A percentile compares a stretch with the other conserved stretches of the same genome.
These are phyloP conservation scores for Cornus kousa DNA, from an alignment of 148 eudicot genomes.

Conservation along the genomic window DNA sequence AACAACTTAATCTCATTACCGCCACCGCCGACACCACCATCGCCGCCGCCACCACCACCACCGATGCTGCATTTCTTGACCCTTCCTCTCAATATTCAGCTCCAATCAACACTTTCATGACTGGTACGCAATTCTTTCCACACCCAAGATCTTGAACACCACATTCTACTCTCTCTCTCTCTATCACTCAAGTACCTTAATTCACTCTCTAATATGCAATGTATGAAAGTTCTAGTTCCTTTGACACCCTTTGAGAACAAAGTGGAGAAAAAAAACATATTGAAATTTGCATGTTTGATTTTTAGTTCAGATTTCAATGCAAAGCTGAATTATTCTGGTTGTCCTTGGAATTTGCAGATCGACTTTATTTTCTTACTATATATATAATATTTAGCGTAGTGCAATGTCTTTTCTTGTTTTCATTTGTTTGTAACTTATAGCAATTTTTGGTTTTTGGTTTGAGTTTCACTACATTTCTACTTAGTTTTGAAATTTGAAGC, in stretches of 20 bases:
- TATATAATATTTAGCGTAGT: not conserved
- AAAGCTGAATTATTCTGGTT: conserved; percentile 13
- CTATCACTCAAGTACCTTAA: not conserved
- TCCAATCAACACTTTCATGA: conserved; percentile 47
- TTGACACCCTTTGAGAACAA: not conserved
- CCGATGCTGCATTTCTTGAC: conserved; percentile 38
- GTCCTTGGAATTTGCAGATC: conserved; percentile 8
- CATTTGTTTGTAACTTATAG: not conserved
- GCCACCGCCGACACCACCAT: conserved; percentile 20
- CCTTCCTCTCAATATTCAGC: conserved; percentile 46
- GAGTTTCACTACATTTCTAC: conserved; percentile 2
- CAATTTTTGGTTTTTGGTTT: conserved; percentile 1
- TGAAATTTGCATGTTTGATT: not conserved
- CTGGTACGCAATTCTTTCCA: conserved; percentile 90
- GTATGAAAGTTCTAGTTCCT: not conserved
- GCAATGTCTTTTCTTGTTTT: not conserved
- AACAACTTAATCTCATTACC: conserved; percentile 44
- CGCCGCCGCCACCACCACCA: conserved; percentile 16
- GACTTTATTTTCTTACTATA: not conserved
- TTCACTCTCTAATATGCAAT: not conserved
- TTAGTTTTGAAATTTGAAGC: not conserved
- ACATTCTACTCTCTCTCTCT: not conserved
- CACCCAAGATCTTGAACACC: conserved; percentile 61
- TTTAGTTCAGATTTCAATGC: conserved; percentile 18
- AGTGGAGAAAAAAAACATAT: not conserved